A percentile compares a stretch with the other conserved stretches of the same genome.
These are phyloP conservation scores for Passalora sequoiae DNA, from an alignment of 2,329 filamentous ascomycete species.

Conservation along the genomic window DNA sequence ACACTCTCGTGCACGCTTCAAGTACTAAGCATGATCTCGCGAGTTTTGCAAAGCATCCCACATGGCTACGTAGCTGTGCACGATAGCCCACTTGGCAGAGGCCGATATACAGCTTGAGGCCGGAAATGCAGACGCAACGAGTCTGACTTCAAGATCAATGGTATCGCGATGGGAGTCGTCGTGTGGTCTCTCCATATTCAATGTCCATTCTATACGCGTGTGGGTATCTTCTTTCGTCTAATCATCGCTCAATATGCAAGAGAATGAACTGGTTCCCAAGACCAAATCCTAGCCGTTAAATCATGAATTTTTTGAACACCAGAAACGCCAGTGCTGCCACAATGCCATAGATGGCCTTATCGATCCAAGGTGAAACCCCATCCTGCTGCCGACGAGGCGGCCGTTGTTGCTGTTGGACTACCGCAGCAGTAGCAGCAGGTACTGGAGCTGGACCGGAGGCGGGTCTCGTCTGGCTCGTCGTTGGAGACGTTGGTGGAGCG, in stretches of 20 bases:
- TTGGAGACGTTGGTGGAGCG: background rate
- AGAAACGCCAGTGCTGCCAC: slow-evolving; percentile 65
- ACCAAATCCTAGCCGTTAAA: slow-evolving; percentile 3
- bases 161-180: background rate
- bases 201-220: background rate
- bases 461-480: slow-evolving; percentile 6
- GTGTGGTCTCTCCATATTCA: no score
- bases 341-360: slow-evolving; percentile 71
- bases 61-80: no score
- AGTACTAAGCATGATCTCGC: no score
- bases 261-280: background rate
- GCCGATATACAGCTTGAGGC: background rate
- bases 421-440: slow-evolving; percentile 7
- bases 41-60: no score
- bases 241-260: background rate
- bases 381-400: slow-evolving; percentile 34
- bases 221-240: slow-evolving; percentile 5
- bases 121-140: background rate
- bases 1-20: no score
- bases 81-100: no score
- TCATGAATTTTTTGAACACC: slow-evolving; percentile 41
- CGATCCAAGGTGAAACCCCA: slow-evolving; percentile 67
- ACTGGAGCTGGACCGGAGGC: slow-evolving; percentile 13
- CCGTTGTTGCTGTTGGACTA: slow-evolving; percentile 12
- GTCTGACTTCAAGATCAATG: background rate